Base-by-base conservation (phyloP, 1,284 basidiomycete species). In the Neonothopanus nambi region DNA sequence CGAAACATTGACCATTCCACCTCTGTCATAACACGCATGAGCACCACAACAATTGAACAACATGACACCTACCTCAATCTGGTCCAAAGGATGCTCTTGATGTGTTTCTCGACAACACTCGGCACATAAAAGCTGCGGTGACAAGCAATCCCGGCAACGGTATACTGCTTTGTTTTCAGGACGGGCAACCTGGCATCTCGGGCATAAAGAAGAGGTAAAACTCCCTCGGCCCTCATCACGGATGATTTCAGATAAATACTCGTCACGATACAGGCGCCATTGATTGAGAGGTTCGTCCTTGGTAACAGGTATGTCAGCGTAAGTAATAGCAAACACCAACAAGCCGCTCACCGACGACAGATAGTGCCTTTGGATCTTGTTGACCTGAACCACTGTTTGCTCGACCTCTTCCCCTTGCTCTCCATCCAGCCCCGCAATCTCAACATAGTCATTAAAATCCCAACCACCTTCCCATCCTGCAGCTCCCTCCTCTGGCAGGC, bases 51-150 rank as follows among this genome's bases (percentile, higher is more conserved):
- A 3, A 40, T 4, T 24, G 1, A 33, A 26, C 33, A 24, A 26
- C 17, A 13, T 23, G n/a, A 15, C 9, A 51, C 63, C 21, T 30
- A 61, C 62, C 54, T 61, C 47, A 6, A 64, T 43, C 4, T 20
- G n/a, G 47, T 64, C 56, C 2, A 65, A 46, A 4, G 63, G 64
- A 13, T 37, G 23, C 2, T 38, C 17, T 2, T 4, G 17, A 44
- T 66, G 64, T 0, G 15, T 20, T 3, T 35, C 13, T 3, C 60
- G 4, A 24, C 54, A 57, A 40, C 64, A 65, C 0, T 18, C 39
- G 21, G 44, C 6, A 37, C 64, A 65, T 5, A 51, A 9, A 9
- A 57, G 26, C 6, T 43, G 13, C 3, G 30, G n/a, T 2, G 33
- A 42, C 5, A 56, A 49, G 40, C 60, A 62, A 30, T 60, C 59